Base-by-base conservation (phyloP, 352 stramenopile genomes). In the Phytophthora melonis region DNA sequence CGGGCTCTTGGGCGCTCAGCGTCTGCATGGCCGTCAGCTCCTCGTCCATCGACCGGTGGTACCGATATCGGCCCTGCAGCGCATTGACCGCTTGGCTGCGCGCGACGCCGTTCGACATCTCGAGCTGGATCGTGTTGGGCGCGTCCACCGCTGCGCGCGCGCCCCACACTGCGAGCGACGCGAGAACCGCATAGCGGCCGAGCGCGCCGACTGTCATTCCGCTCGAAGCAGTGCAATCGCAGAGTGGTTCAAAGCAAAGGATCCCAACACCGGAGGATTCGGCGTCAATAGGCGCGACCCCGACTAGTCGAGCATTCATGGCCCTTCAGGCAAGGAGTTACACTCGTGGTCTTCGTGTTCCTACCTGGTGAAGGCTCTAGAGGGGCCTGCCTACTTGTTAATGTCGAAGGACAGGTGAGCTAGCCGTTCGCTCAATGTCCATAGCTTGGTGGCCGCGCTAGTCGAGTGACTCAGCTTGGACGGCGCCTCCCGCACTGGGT, bases 361-460 rank as follows among this genome's bases (percentile, higher is more conserved):
- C 61, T 45, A 45, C 13, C 39, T 19, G 43, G 11, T 36, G 16
- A 1, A 27, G 30, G 16, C 30, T 30, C 30, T 30, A 30, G 19
- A n/a, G 47, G 47, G 25, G 30, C 30, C 30, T 55, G 19, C 13
- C 57, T 75, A 79, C 62, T 69, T 72, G 3, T 66, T 53, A 30
- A 72, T 69, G 34, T 64, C 57, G 32, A 85, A 87, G 1, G 49
- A 61, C n/a, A 82, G 52, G 36, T 72, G 77, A 11, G 80, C 65
- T 5, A 92, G 60, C 0, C 56, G 45, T 47, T 89, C 84, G 25
- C 84, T 90, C 7, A 79, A 25, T 5, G 75, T 70, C 79, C 79
- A 90, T 3, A 92, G 68, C 23, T 78, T 82, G n/a, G 43, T 53
- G 7, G 68, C 74, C 27, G 75, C 67, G 19, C 63, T 62, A 2